Percentiles rank a stretch among this genome's conserved stretches.
These are phyloP conservation scores for Pichia phayaonensis DNA, from an alignment of 805 yeast species.

Conservation along the genomic window DNA sequence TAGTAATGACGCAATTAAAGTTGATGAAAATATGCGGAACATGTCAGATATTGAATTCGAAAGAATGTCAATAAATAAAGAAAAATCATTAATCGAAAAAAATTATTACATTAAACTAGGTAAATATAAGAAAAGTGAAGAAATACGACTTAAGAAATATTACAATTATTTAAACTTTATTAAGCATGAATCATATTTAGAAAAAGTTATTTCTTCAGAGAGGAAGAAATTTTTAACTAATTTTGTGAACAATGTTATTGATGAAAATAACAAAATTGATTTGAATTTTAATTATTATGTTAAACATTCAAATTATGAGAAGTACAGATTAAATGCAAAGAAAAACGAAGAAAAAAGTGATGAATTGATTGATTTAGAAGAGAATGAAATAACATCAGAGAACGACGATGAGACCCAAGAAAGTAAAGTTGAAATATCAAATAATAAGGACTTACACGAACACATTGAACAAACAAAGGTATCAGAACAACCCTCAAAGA, in stretches of 20 bases:
- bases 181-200: conserved; percentile 21
- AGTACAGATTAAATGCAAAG: conserved; percentile 30
- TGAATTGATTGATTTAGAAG: conserved; percentile 31
- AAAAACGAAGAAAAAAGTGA: conserved; percentile 34
- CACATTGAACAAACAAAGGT: neutral
- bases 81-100: conserved; percentile 16
- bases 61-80: conserved; percentile 15
- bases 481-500: neutral
- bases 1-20: neutral
- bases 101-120: conserved; percentile 11
- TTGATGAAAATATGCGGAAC: conserved; percentile 11
- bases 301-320: conserved; percentile 38
- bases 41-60: conserved; percentile 19
- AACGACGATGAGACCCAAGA: conserved; percentile 7
- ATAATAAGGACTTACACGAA: neutral
- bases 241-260: conserved; percentile 22
- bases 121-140: conserved; percentile 20
- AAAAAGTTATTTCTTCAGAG: conserved; percentile 14
- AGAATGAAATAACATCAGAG: conserved; percentile 22
- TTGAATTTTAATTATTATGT: conserved; percentile 29
- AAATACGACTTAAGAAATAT: conserved; percentile 24
- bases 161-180: conserved; percentile 29
- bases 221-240: conserved; percentile 21
- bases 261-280: conserved; percentile 27
- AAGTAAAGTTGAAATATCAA: conserved; percentile 12